Evolutionary conservation across 2,329 filamentous ascomycete genomes (phyloP), one percentile per base, ranked within the genome.

Genomic region (Eutypa lata): DNA sequence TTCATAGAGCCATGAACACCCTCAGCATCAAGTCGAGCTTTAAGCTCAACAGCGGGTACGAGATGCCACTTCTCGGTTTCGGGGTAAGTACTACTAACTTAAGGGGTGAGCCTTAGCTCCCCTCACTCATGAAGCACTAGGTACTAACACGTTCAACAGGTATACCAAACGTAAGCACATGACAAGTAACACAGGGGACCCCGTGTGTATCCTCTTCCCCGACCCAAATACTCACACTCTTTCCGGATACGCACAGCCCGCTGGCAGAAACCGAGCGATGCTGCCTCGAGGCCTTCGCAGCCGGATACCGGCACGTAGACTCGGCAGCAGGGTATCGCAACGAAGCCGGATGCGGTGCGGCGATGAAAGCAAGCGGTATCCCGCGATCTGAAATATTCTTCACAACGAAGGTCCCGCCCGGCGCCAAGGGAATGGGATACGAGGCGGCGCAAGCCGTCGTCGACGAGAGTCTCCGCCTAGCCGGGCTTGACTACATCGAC

Each of bases 401-500:
- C 70, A 82, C 80, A 33, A 76, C 78, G 58, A 83, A 83, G 65
- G 71, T 83, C 18, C 76, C 77, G n/a, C 58, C 67, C n/a, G 35
- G 35, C 35, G 13, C 35, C 35, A 62, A 66, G 8, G 56, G 55
- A 28, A 65, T 79, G 31, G 69, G 69, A 56, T 94, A 93, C 63
- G 79, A 86, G 14, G 79, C 75, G 53, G 80, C 88, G 21, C 85
- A 84, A 67, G 75, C 76, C 16, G 80, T 85, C 58, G 78, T 95
- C 57, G 72, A 86, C 57, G 73, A 78, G 50, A 88, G 85, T 16
- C 73, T 92, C 21, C 71, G 76, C 49, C 77, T 83, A 54, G 82
- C 85, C 0, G 80, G 82, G 14, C 74, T 89, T 4, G 80, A 76
- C 21, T 90, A 89, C 67, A 77, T 89, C 57, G 86, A 90, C 62